phyloP scores from a whole-genome alignment of 2,329 filamentous ascomycete genomes.

The Biscogniauxia marginata region DNA sequence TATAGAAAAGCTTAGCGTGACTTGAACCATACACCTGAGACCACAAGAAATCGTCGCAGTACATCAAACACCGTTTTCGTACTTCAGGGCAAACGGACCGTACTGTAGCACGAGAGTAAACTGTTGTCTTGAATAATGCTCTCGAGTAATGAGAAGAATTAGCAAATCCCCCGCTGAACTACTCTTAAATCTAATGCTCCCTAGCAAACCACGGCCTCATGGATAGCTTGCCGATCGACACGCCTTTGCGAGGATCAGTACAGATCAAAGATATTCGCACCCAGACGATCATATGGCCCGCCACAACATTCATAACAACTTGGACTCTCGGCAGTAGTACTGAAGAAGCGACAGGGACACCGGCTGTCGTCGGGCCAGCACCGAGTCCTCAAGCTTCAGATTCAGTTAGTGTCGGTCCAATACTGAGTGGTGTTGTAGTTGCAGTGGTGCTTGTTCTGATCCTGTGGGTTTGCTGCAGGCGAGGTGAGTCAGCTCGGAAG shows the following conservation, averaged over 20 bases:
- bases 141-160: too few relatives aligned
- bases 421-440: constrained; percentile 26
- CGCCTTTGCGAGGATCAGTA: not conserved
- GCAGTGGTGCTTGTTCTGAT: constrained; percentile 23
- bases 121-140: too few relatives aligned
- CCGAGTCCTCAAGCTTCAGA: constrained; percentile 7
- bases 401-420: constrained; percentile 22
- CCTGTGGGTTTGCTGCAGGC: constrained; percentile 26
- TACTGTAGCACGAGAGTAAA: too few relatives aligned
- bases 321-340: constrained; percentile 24
- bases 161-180: too few relatives aligned
- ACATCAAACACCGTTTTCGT: not conserved
- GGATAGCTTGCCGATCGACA: not conserved
- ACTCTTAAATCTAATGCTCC: too few relatives aligned
- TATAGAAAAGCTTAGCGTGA: not conserved
- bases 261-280: constrained; percentile 20
- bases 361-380: constrained; percentile 15
- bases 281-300: constrained; percentile 21
- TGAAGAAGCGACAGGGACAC: constrained; percentile 14
- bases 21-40: not conserved
- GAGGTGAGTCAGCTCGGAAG: constrained; percentile 15
- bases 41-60: not conserved
- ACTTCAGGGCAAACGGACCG: not conserved
- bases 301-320: constrained; percentile 22
- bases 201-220: too few relatives aligned